Conservation (phyloP, 2,329 filamentous ascomycete genomes). For the Epicoccum nigrum region DNA sequence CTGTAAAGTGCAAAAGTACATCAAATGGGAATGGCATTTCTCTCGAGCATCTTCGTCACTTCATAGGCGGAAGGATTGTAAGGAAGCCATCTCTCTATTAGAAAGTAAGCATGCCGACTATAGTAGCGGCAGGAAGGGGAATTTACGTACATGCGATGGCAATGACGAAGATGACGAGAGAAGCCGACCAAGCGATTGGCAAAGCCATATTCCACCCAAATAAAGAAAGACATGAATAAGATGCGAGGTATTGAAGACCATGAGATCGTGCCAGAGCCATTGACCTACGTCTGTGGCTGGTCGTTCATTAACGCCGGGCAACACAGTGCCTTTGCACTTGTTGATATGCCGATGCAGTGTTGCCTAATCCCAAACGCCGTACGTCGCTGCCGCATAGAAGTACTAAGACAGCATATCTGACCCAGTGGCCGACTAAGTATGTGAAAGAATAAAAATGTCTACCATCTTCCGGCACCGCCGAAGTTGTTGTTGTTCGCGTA, state of each 20-base stretch:
- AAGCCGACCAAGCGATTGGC: constrained; percentile 43
- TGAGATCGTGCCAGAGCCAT: constrained; percentile 42
- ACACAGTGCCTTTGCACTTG: constrained; percentile 38
- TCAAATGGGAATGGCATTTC: constrained; percentile 32
- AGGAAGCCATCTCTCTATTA: constrained; percentile 51
- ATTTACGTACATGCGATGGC: constrained; percentile 53
- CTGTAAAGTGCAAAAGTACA: constrained; percentile 38
- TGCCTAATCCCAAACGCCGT: constrained; percentile 47
- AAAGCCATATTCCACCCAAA: constrained; percentile 42
- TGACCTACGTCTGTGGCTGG: constrained; percentile 33
- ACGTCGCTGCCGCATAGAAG: constrained; percentile 39
- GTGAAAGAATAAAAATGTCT: constrained; percentile 40
- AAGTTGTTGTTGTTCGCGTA: constrained; percentile 66
- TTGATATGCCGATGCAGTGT: constrained; percentile 48
- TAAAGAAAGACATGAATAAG: constrained; percentile 34
- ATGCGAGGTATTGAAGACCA: constrained; percentile 41
- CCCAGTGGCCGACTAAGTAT: constrained; percentile 36
- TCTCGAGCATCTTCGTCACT: constrained; percentile 51
- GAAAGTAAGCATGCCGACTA: constrained; percentile 50
- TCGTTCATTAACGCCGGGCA: constrained; percentile 48
- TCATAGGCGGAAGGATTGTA: constrained; percentile 37
- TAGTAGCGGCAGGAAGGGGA: constrained; percentile 48
- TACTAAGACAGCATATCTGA: constrained; percentile 42
- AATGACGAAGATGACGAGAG: constrained; percentile 55
- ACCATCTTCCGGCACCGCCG: constrained; percentile 49